These are phyloP conservation scores for Saccharomyces hybrid DNA, from an alignment of 1,139 yeast species.

Conservation along the genomic window DNA sequence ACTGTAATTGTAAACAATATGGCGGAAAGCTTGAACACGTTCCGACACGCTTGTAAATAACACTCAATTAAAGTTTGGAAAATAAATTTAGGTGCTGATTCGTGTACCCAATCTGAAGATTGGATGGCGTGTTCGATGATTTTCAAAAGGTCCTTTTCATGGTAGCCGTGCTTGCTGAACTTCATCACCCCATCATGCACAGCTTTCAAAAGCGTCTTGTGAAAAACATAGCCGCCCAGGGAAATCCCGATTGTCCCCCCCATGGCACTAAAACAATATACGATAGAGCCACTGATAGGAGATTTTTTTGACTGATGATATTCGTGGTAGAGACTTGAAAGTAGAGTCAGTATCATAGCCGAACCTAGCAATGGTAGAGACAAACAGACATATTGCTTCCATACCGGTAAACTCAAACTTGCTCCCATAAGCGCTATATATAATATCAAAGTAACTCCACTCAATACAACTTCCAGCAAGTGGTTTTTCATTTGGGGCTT, in stretches of 20 bases:
- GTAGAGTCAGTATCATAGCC: background rate
- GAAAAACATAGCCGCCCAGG: constrained; percentile 3
- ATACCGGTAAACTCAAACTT: background rate
- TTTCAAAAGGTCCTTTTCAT: constrained; percentile 34
- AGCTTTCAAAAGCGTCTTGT: constrained; percentile 19
- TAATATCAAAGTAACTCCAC: background rate
- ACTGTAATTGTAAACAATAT: constrained; percentile 37
- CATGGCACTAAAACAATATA: background rate
- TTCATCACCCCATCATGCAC: constrained; percentile 25
- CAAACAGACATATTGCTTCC: background rate
- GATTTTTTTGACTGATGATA: background rate
- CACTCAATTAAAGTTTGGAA: constrained; percentile 41
- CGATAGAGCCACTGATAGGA: background rate
- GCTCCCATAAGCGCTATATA: background rate
- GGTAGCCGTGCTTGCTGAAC: constrained; percentile 28
- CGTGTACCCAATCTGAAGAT: constrained; percentile 48
- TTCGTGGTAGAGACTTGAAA: background rate
- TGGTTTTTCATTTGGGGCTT: background rate
- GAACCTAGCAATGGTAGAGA: background rate
- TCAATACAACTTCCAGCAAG: background rate
- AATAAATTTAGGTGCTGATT: constrained; percentile 43
- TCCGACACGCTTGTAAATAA: constrained; percentile 45
- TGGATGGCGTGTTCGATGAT: constrained; percentile 48
- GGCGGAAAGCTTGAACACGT: constrained; percentile 46
- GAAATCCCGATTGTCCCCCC: background rate